These are phyloP conservation scores for Ceratobasidium sp. DNA, from an alignment of 1,284 basidiomycete species.

Conservation along the genomic window DNA sequence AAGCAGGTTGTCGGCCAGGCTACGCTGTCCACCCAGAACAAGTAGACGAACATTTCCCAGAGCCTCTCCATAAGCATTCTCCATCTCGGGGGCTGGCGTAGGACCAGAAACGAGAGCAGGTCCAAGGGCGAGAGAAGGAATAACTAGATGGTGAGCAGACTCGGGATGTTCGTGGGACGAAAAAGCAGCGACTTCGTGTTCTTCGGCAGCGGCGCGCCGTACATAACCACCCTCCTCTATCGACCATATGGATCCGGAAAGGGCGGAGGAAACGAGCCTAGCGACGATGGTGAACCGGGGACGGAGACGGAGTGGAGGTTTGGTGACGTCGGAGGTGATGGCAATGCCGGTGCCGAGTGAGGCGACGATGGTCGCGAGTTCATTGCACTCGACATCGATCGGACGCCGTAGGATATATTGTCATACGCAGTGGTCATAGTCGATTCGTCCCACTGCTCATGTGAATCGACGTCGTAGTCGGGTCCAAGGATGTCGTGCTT, in stretches of 20 bases:
- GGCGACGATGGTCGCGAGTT: conserved; percentile 17
- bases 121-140: conserved; percentile 38
- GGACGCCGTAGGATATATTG: conserved; percentile 29
- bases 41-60: conserved; percentile 37
- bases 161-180: conserved; percentile 40
- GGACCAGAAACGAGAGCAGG: conserved; percentile 22
- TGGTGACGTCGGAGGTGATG: conserved; percentile 33
- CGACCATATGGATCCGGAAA: conserved; percentile 35
- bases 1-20: conserved; percentile 37
- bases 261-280: conserved; percentile 28
- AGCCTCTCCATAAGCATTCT: conserved; percentile 27
- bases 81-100: conserved; percentile 1
- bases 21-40: conserved; percentile 36
- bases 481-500: neutral
- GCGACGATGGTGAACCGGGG: conserved; percentile 23
- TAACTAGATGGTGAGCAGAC: conserved; percentile 34
- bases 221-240: conserved; percentile 2
- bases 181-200: conserved; percentile 18
- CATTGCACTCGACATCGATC: conserved; percentile 22
- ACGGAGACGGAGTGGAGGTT: conserved; percentile 23
- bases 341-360: conserved; percentile 22
- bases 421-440: conserved; percentile 20
- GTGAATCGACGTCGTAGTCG: conserved; percentile 19
- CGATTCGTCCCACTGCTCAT: neutral
- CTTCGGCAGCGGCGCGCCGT: conserved; percentile 5